Base-by-base conservation (phyloP, 2,329 filamentous ascomycete genomes). In the Colletotrichum zoysiae region DNA sequence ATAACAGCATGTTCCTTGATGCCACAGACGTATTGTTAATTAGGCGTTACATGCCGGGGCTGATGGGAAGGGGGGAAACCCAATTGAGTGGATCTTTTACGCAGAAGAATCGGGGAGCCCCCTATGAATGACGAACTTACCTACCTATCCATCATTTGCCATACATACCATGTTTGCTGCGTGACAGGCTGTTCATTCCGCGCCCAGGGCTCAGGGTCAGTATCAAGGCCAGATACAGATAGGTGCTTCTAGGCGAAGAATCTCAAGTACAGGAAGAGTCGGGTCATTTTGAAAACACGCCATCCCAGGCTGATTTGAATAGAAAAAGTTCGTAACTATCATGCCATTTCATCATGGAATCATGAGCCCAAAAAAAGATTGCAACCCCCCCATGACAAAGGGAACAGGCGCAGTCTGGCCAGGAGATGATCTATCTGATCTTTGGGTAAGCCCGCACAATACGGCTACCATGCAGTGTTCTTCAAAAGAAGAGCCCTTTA, bases 261-360 rank as follows among this genome's bases (percentile, higher is more conserved):
- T 30, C 48, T 48, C 14, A 55, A 20, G 26, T 40, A 40, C 20
- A 5, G 20, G 33, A 57, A 40, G 33, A 23, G n/a, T 8, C 2
- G 9, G 62, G 20, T 53, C 48, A n/a, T 16, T 8, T 42, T 40
- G 11, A 8, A 26, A n/a, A 38, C 6, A 16, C 5, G n/a, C 5
- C 7, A n/a, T 11, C 5, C n/a, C 1, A 35, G 30, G 46, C 44
- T 46, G 56, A 16, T 55, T 67, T 48, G 23, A 58, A 65, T 65
- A 12, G 30, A 58, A 58, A 38, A 58, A 33, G 65, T 73, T 74
- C 73, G 61, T 74, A 74, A 74, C 68, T 74, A 66, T 74, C 73
- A 74, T 74, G 71, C 71, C 73, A 74, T 74, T 74, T 74, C 73
- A 59, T 74, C 73, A 74, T 74, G 69, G 71, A 67, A 70, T 74